phyloP scores from a whole-genome alignment of 768 basidiomycete species.

The Auriscalpium microsporum region DNA sequence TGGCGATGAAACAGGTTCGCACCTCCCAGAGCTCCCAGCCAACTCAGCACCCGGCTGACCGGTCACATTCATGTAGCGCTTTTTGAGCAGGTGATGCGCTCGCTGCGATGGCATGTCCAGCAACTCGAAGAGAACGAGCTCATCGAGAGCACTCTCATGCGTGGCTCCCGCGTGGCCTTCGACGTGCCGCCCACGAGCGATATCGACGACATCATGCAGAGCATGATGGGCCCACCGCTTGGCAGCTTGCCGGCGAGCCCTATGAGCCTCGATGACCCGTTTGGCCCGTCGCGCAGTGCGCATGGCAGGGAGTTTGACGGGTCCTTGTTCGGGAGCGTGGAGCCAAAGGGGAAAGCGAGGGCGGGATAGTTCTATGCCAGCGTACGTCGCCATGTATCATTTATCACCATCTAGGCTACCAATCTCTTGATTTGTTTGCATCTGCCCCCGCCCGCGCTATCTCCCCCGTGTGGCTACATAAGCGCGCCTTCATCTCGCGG shows the following conservation, averaged over 20 bases:
- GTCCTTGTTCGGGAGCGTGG: no score
- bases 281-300: not conserved
- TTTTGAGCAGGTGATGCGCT: conserved; percentile 29
- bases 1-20: conserved; percentile 32
- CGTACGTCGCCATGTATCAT: no score
- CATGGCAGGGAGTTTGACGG: no score
- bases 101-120: conserved; percentile 29
- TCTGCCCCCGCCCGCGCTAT: no score
- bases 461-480: no score
- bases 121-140: conserved; percentile 37
- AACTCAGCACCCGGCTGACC: conserved; percentile 1
- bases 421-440: no score
- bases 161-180: conserved; percentile 27
- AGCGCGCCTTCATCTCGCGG: no score
- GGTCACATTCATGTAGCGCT: conserved; percentile 20
- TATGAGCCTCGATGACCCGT: not conserved
- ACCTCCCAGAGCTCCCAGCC: not conserved
- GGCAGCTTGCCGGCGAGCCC: conserved; percentile 3
- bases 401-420: no score
- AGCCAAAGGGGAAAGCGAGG: no score
- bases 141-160: conserved; percentile 31
- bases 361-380: no score
- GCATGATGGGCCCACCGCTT: conserved; percentile 25
- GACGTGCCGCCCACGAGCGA: conserved; percentile 29
- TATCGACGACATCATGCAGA: conserved; percentile 33